Evolutionary conservation across 2,329 filamentous ascomycete genomes (phyloP).

Genomic region (Sclerotinia glacialis): DNA sequence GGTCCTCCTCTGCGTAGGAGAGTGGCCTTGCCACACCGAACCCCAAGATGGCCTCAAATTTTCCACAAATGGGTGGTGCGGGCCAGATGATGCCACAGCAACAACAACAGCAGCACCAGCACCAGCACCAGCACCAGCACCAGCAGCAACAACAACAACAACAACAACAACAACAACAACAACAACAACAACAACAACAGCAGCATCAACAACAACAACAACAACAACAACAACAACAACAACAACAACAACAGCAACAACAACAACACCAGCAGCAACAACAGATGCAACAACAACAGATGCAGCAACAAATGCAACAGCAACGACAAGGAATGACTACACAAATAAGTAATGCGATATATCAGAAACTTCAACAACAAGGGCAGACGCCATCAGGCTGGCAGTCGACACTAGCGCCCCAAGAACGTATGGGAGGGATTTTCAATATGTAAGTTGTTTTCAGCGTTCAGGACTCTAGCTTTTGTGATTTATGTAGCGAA

Average conservation of each 20-base stretch:
- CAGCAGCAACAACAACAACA: too few species aligned
- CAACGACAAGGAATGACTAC: constrained; percentile 15
- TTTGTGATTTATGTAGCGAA: not conserved
- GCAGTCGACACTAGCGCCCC: constrained; percentile 32
- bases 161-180: constrained; percentile 24
- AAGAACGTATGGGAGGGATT: constrained; percentile 33
- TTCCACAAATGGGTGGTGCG: constrained; percentile 37
- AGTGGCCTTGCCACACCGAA: constrained; percentile 33
- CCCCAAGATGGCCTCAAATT: constrained; percentile 38
- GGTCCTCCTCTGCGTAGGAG: constrained; percentile 31
- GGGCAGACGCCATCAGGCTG: constrained; percentile 32
- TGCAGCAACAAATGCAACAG: constrained; percentile 12
- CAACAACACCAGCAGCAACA: constrained; percentile 19
- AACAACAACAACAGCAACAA: constrained; percentile 25
- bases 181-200: constrained; percentile 17
- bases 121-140: constrained; percentile 24
- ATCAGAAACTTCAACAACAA: constrained; percentile 32
- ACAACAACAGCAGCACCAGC: constrained; percentile 29
- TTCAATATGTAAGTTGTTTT: constrained; percentile 36
- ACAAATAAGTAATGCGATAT: constrained; percentile 37
- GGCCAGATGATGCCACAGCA: constrained; percentile 37
- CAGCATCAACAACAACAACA: constrained; percentile 23
- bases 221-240: constrained; percentile 30
- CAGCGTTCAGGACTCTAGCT: not conserved
- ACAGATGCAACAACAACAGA: constrained; percentile 22